Conservation (phyloP, 2,329 filamentous ascomycete genomes). For the Alternaria angustiovoidea region DNA sequence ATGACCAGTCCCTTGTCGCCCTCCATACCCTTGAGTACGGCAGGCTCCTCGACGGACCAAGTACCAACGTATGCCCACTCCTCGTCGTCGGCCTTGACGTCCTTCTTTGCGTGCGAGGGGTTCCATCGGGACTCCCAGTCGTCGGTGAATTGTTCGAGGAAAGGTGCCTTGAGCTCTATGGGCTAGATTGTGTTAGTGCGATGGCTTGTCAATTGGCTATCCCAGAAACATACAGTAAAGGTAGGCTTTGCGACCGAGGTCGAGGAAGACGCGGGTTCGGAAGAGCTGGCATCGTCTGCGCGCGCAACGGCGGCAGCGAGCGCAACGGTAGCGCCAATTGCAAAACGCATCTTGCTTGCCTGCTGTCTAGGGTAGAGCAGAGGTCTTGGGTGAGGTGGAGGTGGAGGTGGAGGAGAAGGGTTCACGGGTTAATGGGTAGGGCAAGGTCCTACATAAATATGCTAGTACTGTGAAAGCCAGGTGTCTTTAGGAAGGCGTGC, state of each 20-base stretch:
- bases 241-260: slow-evolving; percentile 74
- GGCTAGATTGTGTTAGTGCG: slow-evolving; percentile 66
- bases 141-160: slow-evolving; percentile 98
- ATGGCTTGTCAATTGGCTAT: not conserved
- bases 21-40: slow-evolving; percentile 87
- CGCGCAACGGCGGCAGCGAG: slow-evolving; percentile 77
- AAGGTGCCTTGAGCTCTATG: slow-evolving; percentile 85
- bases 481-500: slow-evolving; percentile 14
- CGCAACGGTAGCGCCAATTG: slow-evolving; percentile 74
- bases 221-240: slow-evolving; percentile 77
- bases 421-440: slow-evolving; percentile 25
- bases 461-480: not conserved
- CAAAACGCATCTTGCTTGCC: slow-evolving; percentile 63
- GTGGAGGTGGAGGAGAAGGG: slow-evolving; percentile 30
- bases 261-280: slow-evolving; percentile 61
- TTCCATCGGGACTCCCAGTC: slow-evolving; percentile 96
- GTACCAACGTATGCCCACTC: slow-evolving; percentile 98
- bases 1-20: slow-evolving; percentile 96
- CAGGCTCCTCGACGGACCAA: slow-evolving; percentile 96
- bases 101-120: slow-evolving; percentile 96
- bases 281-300: slow-evolving; percentile 64
- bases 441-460: slow-evolving; percentile 20
- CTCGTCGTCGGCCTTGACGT: slow-evolving; percentile 75
- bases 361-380: slow-evolving; percentile 42
- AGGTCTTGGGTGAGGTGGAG: slow-evolving; percentile 32